Percentiles rank a stretch among this genome's conserved stretches.
These are phyloP conservation scores for Selaginella tamariscina DNA, from an alignment of 75 land plant species.

Conservation along the genomic window DNA sequence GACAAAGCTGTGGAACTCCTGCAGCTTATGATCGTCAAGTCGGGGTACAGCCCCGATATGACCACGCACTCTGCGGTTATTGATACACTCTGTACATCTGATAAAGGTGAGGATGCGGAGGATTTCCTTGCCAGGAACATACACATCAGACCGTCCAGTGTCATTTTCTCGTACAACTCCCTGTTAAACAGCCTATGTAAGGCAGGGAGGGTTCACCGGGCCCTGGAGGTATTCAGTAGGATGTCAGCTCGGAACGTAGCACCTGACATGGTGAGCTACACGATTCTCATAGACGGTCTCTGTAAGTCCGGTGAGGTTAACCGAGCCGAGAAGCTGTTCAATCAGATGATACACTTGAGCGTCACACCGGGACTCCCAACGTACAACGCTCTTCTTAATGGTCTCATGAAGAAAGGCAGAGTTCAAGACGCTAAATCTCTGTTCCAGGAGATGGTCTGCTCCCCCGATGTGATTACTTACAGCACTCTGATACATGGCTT, in stretches of 20 bases:
- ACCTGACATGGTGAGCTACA: slow-evolving; percentile 17
- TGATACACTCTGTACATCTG: not conserved
- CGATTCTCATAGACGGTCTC: slow-evolving; percentile 16
- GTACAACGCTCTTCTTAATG: slow-evolving; percentile 42
- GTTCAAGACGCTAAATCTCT: slow-evolving; percentile 10
- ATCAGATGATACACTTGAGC: slow-evolving; percentile 7
- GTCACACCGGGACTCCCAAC: slow-evolving; percentile 17
- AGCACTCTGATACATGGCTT: slow-evolving; percentile 16
- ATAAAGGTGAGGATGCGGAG: not conserved
- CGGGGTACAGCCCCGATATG: not conserved
- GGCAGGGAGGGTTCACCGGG: not conserved
- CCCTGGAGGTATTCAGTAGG: not conserved
- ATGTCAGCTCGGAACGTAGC: not conserved
- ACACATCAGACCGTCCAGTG: not conserved
- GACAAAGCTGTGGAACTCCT: not conserved
- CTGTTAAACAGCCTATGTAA: not conserved
- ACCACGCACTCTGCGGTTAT: not conserved
- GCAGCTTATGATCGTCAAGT: not conserved
- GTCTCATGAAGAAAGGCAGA: slow-evolving; percentile 15
- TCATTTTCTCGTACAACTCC: not conserved
- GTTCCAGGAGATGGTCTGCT: slow-evolving; percentile 8
- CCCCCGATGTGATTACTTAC: slow-evolving; percentile 9
- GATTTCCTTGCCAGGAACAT: not conserved
- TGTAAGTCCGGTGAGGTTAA: slow-evolving; percentile 9
- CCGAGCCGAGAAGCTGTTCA: slow-evolving; percentile 11